A percentile compares a stretch with the other conserved stretches of the same genome.
These are phyloP conservation scores for Allium sativum DNA, from an alignment of 106 monocot genomes.

Conservation along the genomic window DNA sequence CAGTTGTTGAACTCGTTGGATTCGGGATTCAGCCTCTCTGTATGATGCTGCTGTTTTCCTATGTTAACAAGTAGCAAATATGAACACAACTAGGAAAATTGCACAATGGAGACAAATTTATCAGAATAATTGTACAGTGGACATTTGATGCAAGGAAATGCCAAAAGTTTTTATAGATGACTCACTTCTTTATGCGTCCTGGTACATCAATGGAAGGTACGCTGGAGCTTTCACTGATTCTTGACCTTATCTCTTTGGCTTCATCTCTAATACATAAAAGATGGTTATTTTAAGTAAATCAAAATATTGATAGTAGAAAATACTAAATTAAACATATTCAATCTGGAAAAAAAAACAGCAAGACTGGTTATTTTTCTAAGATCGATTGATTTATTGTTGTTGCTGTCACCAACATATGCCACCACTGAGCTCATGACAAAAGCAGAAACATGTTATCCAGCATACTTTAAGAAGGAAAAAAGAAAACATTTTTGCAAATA, in stretches of 20 bases:
- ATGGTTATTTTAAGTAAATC: neutral
- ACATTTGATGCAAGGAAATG: neutral
- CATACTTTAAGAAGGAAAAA: no score
- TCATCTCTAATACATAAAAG: slow-evolving; percentile 51
- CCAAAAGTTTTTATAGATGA: neutral
- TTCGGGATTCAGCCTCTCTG: slow-evolving; percentile 67
- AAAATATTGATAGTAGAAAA: neutral
- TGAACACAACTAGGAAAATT: neutral
- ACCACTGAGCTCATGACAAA: no score
- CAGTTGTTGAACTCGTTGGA: slow-evolving; percentile 44
- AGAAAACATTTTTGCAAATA: no score
- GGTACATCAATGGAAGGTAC: slow-evolving; percentile 28
- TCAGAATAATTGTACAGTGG: neutral
- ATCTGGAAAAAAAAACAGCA: neutral
- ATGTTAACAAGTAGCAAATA: neutral
- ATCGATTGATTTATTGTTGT: no score
- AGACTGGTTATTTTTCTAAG: neutral
- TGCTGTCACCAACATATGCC: no score
- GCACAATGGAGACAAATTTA: neutral
- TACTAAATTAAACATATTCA: neutral
- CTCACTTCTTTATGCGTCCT: slow-evolving; percentile 55
- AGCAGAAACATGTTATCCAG: no score
- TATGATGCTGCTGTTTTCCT: slow-evolving; percentile 83
- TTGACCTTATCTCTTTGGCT: slow-evolving; percentile 60
- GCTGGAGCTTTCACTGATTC: slow-evolving; percentile 12